Conservation (phyloP, 306 rosid species). For the Begonia masoniana region DNA sequence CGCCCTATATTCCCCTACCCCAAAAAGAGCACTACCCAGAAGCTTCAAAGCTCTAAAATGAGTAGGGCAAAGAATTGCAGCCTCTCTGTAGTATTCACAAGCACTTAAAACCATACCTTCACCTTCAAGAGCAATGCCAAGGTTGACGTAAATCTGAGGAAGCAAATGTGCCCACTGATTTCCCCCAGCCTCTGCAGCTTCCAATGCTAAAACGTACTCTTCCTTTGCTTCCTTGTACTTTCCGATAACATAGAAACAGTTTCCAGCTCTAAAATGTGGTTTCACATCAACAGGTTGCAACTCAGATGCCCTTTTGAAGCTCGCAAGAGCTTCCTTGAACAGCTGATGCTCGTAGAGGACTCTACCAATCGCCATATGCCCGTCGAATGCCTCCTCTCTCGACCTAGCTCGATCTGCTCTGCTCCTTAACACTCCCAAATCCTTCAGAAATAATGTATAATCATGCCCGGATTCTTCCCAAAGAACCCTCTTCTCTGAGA, state of each 20-base stretch:
- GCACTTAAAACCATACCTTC: constrained; percentile 99
- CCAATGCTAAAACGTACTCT: constrained; percentile 79
- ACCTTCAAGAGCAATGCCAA: constrained; percentile 91
- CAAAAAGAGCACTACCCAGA: constrained; percentile 92
- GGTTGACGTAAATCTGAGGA: constrained; percentile 91
- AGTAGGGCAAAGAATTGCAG: constrained; percentile 94
- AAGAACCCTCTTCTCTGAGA: constrained; percentile 64
- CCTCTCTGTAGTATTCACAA: constrained; percentile 95
- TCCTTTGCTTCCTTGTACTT: constrained; percentile 71
- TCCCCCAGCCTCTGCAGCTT: constrained; percentile 90
- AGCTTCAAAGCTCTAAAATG: constrained; percentile 97
- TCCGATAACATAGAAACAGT: constrained; percentile 69
- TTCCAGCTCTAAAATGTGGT: constrained; percentile 93
- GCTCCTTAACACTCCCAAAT: constrained; percentile 62
- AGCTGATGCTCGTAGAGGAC: constrained; percentile 83
- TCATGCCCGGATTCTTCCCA: constrained; percentile 96
- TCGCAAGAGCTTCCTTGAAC: constrained; percentile 74
- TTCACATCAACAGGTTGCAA: constrained; percentile 94
- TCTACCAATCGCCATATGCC: constrained; percentile 96
- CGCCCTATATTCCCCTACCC: constrained; percentile 93
- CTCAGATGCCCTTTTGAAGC: constrained; percentile 92
- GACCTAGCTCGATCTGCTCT: constrained; percentile 85
- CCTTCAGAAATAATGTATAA: constrained; percentile 57
- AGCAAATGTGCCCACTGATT: constrained; percentile 96
- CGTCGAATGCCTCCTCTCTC: constrained; percentile 92